Evolutionary conservation across 192 early-diverging fungal species (phyloP), one percentile per base, ranked within the genome.

Genomic region (Irineochytrium annulatum): DNA sequence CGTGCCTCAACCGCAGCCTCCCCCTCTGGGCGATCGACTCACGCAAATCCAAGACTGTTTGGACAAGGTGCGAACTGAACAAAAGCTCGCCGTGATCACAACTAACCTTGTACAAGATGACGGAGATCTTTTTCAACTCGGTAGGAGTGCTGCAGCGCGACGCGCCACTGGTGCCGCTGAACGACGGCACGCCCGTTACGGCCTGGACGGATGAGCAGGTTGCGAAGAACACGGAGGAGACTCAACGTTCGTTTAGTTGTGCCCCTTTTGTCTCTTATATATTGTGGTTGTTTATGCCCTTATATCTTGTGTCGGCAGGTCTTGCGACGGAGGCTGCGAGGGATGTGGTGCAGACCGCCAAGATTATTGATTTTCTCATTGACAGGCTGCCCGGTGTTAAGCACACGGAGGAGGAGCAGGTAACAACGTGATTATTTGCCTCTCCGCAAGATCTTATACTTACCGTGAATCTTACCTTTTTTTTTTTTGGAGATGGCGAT

Each of bases 131-230:
- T 27, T 77, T 43, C 54, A 77, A 56, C 2, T 66, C 72, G 5
- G 19, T 73, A 41, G 75, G 75, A 16, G 72, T 63, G 0, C 58
- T 76, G 30, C 75, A 77, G 39, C 43, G 75, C 30, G 75, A 77
- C 45, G 75, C 75, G n/a, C 71, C 71, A 27, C 60, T 77, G 14
- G 46, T 65, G 1, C 17, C 58, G 32, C 39, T 71, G 3, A 56
- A 71, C 45, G 26, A 19, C 19, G 53, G 57, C 16, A 63, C 62
- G 5, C 75, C 75, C 14, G 68, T 77, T 3, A 69, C 69, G 26
- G 68, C 68, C 16, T 77, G 75, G 75, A 72, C 75, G 17, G 53
- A 64, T 73, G 54, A 65, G 48, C 29, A 65, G 34, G 34, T 65
- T 20, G 19, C 56, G 3, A 29, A 28, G 17, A 65, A 65, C 43